These are phyloP conservation scores for Hebeloma cylindrosporum DNA, from an alignment of 768 basidiomycete genomes.

Conservation along the genomic window DNA sequence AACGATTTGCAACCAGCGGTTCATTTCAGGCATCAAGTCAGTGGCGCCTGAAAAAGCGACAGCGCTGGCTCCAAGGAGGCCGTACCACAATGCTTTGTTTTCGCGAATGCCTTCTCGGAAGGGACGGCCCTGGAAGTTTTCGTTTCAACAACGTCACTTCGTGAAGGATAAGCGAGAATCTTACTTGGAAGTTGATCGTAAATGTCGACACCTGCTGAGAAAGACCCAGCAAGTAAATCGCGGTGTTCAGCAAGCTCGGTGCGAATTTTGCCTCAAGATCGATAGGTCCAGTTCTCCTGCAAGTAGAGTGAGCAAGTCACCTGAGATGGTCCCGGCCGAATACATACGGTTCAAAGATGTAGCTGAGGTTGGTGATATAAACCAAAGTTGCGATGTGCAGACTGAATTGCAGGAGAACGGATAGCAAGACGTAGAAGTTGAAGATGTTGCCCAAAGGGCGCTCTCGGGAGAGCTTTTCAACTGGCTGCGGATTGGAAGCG, in stretches of 20 bases:
- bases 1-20: conserved; percentile 95
- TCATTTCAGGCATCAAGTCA: conserved; percentile 93
- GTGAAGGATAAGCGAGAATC: conserved; percentile 2
- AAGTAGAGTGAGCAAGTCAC: conserved; percentile 8
- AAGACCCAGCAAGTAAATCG: conserved; percentile 92
- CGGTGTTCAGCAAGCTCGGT: conserved; percentile 92
- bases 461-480: conserved; percentile 92
- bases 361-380: conserved; percentile 89
- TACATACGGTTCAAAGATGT: conserved; percentile 75
- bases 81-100: conserved; percentile 91
- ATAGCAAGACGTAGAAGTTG: conserved; percentile 92
- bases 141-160: not conserved
- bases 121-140: conserved; percentile 72
- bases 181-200: conserved; percentile 93
- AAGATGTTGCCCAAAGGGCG: conserved; percentile 95
- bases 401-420: conserved; percentile 90
- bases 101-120: conserved; percentile 98
- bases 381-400: conserved; percentile 88
- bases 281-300: conserved; percentile 62
- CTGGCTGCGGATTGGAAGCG: conserved; percentile 58
- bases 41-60: conserved; percentile 95
- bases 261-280: conserved; percentile 97
- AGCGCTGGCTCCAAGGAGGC: conserved; percentile 81
- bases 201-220: conserved; percentile 99
- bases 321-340: not conserved